phyloP scores from a whole-genome alignment of 768 basidiomycete species.

The Panus rudis region DNA sequence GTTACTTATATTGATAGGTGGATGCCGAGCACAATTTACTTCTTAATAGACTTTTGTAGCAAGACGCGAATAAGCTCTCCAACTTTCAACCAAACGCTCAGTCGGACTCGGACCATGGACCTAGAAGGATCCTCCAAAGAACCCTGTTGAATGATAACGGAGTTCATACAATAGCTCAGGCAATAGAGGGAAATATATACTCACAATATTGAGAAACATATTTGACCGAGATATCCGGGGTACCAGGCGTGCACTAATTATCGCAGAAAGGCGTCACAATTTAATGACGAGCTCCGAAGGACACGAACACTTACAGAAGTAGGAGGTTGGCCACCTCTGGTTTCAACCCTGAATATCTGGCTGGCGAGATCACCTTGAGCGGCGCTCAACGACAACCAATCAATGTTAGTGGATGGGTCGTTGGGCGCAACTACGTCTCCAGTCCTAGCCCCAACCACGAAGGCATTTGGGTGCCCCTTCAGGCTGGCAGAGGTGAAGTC shows the following conservation, averaged over 20 bases:
- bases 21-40: too few relatives aligned
- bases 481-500: conserved; percentile 45
- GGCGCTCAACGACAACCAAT: conserved; percentile 46
- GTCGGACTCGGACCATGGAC: not conserved
- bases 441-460: conserved; percentile 38
- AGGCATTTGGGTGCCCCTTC: conserved; percentile 37
- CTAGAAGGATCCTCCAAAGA: conserved; percentile 10
- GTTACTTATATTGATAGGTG: too few relatives aligned
- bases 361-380: conserved; percentile 43
- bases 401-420: conserved; percentile 35
- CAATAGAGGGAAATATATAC: conserved; percentile 16
- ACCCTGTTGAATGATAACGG: conserved; percentile 3
- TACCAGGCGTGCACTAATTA: conserved; percentile 31
- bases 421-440: conserved; percentile 36
- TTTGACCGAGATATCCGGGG: conserved; percentile 37
- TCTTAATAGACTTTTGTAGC: too few relatives aligned
- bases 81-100: too few relatives aligned
- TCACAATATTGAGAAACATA: conserved; percentile 48
- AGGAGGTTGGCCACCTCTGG: conserved; percentile 48
- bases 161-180: too few relatives aligned
- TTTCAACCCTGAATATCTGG: conserved; percentile 45
- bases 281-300: too few relatives aligned
- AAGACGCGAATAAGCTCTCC: not conserved
- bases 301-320: conserved; percentile 29
- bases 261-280: too few relatives aligned